Evolutionary conservation across 495 filamentous ascomycete genomes (phyloP).

Genomic region (Penicillium turbatum): DNA sequence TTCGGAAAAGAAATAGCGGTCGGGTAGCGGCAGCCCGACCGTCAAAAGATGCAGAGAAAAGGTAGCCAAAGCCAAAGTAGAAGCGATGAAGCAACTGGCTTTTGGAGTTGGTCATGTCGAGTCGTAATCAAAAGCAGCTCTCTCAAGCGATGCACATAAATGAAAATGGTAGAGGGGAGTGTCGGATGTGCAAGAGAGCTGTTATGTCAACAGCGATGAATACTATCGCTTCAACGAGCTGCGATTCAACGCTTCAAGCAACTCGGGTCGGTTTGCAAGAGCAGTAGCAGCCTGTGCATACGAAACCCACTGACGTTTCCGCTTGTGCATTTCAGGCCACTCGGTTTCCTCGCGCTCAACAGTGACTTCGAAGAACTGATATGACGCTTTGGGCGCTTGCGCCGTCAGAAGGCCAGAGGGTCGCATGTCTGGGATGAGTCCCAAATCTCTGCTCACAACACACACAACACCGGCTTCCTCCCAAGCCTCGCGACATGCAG

Average conservation of each 20-base stretch:
- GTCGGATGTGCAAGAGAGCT: conserved; percentile 9
- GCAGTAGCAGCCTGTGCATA: conserved; percentile 75
- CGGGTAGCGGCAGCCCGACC: conserved; percentile 19
- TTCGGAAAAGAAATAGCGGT: neutral
- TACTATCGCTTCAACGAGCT: conserved; percentile 65
- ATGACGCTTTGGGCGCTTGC: conserved; percentile 69
- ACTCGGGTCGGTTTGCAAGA: conserved; percentile 75
- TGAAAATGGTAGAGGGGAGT: neutral
- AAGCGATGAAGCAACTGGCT: conserved; percentile 26
- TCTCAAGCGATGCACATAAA: conserved; percentile 11
- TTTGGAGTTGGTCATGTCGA: conserved; percentile 36
- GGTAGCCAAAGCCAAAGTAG: conserved; percentile 20
- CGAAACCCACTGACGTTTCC: conserved; percentile 81
- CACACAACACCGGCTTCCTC: conserved; percentile 93
- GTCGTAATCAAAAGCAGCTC: conserved; percentile 30
- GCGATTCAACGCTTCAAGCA: conserved; percentile 77
- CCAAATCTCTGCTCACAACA: conserved; percentile 75
- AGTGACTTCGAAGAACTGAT: conserved; percentile 83
- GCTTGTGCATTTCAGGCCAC: conserved; percentile 94
- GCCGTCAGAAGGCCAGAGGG: conserved; percentile 52
- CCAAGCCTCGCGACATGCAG: conserved; percentile 85
- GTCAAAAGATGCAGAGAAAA: conserved; percentile 5
- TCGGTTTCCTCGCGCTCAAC: conserved; percentile 76
- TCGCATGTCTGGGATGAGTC: conserved; percentile 74
- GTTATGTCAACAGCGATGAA: conserved; percentile 14